These are phyloP conservation scores for Citrullus amarus DNA, from an alignment of 306 rosid genomes.

Conservation along the genomic window DNA sequence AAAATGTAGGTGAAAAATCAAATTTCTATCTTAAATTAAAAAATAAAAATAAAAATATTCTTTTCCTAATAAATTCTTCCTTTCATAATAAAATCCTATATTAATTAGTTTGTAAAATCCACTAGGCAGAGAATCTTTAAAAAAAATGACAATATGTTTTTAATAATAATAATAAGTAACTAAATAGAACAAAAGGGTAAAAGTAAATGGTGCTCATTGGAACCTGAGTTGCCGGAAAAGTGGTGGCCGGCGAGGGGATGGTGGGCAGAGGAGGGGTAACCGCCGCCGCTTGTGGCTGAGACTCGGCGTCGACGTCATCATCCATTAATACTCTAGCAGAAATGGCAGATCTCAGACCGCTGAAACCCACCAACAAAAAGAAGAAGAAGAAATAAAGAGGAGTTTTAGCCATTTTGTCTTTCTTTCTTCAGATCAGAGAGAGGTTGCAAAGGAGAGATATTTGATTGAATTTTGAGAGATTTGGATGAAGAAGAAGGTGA, in stretches of 20 bases:
- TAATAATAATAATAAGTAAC: neutral
- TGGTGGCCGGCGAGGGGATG: slow-evolving; percentile 12
- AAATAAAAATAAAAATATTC: no score
- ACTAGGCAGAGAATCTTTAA: no score
- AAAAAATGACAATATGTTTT: no score
- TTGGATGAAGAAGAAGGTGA: neutral
- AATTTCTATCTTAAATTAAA: no score
- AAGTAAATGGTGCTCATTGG: neutral
- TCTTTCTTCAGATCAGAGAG: neutral
- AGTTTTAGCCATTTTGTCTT: slow-evolving; percentile 17
- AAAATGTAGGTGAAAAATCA: no score
- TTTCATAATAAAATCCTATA: no score
- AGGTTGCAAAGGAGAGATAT: neutral
- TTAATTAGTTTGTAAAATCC: no score
- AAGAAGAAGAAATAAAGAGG: slow-evolving; percentile 5
- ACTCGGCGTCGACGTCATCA: slow-evolving; percentile 20
- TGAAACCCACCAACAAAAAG: slow-evolving; percentile 20
- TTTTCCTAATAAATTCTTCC: no score
- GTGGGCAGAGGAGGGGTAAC: slow-evolving; percentile 18
- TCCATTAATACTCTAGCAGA: slow-evolving; percentile 27
- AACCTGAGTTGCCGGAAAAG: slow-evolving; percentile 13
- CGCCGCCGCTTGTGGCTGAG: slow-evolving; percentile 19
- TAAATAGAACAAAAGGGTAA: neutral
- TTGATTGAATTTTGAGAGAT: neutral
- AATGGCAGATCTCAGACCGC: slow-evolving; percentile 12